Base-by-base conservation (phyloP, 1,284 basidiomycete genomes). In the Irpex rosettiformis region DNA sequence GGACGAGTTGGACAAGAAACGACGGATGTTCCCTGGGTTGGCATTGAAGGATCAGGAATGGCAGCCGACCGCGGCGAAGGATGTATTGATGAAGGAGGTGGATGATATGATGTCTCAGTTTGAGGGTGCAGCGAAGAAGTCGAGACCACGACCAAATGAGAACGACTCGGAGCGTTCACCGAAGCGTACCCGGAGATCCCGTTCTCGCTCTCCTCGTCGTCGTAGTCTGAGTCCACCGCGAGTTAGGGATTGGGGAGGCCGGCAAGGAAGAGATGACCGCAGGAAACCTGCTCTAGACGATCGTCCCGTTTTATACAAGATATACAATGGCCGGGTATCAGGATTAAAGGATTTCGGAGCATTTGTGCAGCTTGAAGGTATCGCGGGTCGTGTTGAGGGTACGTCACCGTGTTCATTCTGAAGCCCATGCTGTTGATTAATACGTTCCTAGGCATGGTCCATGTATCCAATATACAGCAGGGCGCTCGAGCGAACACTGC, bases 341-440 rank as follows among this genome's bases (percentile, higher is more conserved):
- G 87, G 90, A 18, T 70, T 98, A 68, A 94, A 93, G 72, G 96
- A 99, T 65, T 99, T 98, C 72, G 96, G 96, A 56, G 95, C 93
- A 0, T 99, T 99, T 69, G 89, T 98, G 52, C 82, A 83, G 27
- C 74, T 99, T 3, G 94, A 98, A 64, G 96, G 96, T 43, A 76
- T 99, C 53, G 76, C 79, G 13, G 95, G 94, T 10, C 81, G 93
- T 43, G 86, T 83, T 11, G 96, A 99, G 80, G 95, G 95, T 93
- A 74, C 63, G 84, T 77, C 86, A 70, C 61, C 80, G 27, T 48
- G 4, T 40, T 48, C 3, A 6, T 4, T 1, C 16, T 28, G 27
- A 11, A 21, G 16, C 27, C 28, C 24, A 29, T 42, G 29, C 10
- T 55, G 24, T 58, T 13, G 53, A 13, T 13, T 43, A 28, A 37